These are phyloP conservation scores for Neurospora sp. DNA, from an alignment of 2,329 filamentous ascomycete genomes.

Conservation along the genomic window DNA sequence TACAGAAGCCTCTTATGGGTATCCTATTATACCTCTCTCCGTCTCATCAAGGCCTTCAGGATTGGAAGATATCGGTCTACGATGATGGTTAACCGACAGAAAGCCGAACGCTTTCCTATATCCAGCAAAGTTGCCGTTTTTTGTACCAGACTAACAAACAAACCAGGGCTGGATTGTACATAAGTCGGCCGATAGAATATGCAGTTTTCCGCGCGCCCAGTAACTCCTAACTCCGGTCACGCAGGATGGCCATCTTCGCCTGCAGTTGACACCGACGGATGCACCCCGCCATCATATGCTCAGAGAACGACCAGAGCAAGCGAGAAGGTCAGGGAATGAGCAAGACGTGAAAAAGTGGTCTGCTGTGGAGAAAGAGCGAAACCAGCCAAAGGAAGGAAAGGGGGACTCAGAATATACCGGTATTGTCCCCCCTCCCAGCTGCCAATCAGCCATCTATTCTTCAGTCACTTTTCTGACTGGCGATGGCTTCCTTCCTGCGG, in stretches of 20 bases:
- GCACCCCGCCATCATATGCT: not conserved
- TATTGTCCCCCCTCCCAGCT: not conserved
- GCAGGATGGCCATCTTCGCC: not conserved
- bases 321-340: not conserved
- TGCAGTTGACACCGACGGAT: not conserved
- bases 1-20: no score
- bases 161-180: not conserved
- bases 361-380: not conserved
- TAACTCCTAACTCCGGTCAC: not conserved
- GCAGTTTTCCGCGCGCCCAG: not conserved
- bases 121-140: no score
- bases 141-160: no score
- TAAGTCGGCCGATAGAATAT: not conserved
- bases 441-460: not conserved
- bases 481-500: not conserved
- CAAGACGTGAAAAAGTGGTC: not conserved
- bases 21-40: no score
- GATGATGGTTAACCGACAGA: no score
- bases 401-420: not conserved
- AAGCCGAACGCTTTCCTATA: no score
- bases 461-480: not conserved
- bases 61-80: no score
- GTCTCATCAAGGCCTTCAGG: no score
- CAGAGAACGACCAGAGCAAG: not conserved
- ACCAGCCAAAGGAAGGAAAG: not conserved